Base-by-base conservation (phyloP, 2,329 filamentous ascomycete species). In the Aspergillus pseudonomiae region DNA sequence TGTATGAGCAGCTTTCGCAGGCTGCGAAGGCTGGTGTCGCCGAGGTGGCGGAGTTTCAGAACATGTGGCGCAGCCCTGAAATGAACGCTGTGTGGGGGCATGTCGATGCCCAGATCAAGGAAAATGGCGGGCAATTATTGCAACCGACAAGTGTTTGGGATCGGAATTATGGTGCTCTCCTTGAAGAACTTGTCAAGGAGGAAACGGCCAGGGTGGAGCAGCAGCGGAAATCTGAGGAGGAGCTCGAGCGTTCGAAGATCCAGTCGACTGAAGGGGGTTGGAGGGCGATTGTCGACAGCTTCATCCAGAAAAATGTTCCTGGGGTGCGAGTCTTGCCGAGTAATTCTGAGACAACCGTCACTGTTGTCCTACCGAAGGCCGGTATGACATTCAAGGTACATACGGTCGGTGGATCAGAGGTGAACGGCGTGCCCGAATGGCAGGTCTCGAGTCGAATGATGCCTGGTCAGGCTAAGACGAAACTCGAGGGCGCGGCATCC, bases 81-180 rank as follows among this genome's bases (percentile, higher is more conserved):
- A 74, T 81, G 68, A 74, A 75, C 36, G 65, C 72, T 2, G 73
- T 82, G 10, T 80, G 78, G 77, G 71, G 75, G 2, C 71, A 71
- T 36, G 70, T 80, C 9, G 74, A 78, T 28, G 71, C 73, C 26
- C 74, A 75, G 39, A 70, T 80, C 59, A 72, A 69, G 43, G 76
- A 80, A 57, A 75, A 75, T 3, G 73, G 72, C 21, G 80, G 80
- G 6, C 72, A 72, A 6, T 68, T 77, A 48, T 66, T 79, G 34
- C 77, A 78, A 64, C 72, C 76, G 6, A 74, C 69, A 0, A 75
- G 76, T 9, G 71, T 77, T 43, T 82, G 80, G 80, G 74, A 77
- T 39, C 67, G 71, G 21, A 78, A 82, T 63, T 82, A 82, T 50
- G 73, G 71, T 39, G 65, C 65, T 4, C 65, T 81, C 16, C 66